Evolutionary conservation across 768 basidiomycete species (phyloP).

Genomic region (Tubosaeta brunneosetosa): DNA sequence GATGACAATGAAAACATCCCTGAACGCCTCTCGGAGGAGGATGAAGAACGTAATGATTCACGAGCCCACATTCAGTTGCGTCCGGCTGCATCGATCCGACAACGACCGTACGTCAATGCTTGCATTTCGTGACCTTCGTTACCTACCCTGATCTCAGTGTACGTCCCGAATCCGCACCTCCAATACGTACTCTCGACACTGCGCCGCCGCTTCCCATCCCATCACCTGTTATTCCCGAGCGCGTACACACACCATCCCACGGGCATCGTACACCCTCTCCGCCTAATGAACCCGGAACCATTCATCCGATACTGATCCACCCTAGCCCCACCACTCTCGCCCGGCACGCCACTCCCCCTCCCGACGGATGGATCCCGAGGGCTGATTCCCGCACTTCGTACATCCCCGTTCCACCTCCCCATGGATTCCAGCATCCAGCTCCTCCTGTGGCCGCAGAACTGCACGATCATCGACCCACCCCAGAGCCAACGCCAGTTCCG

Average conservation of each 20-base stretch:
- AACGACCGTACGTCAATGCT: slow-evolving; percentile 21
- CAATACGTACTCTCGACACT: slow-evolving; percentile 20
- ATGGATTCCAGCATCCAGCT: slow-evolving; percentile 12
- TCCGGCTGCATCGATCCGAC: slow-evolving; percentile 14
- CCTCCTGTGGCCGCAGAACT: slow-evolving; percentile 11
- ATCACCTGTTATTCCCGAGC: slow-evolving; percentile 11
- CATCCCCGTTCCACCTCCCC: slow-evolving; percentile 22
- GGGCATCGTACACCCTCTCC: slow-evolving; percentile 13
- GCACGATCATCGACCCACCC: slow-evolving; percentile 7
- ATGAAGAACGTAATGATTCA: slow-evolving; percentile 21
- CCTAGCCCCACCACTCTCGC: slow-evolving; percentile 10
- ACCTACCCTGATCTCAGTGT: slow-evolving; percentile 17
- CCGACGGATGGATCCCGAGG: slow-evolving; percentile 29
- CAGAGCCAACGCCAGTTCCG: slow-evolving; percentile 14
- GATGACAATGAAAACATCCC: slow-evolving; percentile 12
- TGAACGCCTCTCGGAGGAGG: slow-evolving; percentile 17
- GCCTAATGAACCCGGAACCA: slow-evolving; percentile 9
- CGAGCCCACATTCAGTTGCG: slow-evolving; percentile 12
- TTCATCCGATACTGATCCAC: slow-evolving; percentile 28
- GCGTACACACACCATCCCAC: slow-evolving; percentile 18
- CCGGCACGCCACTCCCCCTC: slow-evolving; percentile 7
- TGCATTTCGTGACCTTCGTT: background rate
- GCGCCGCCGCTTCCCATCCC: slow-evolving; percentile 23
- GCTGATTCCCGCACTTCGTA: slow-evolving; percentile 24
- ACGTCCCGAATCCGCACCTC: slow-evolving; percentile 27